phyloP scores from a whole-genome alignment of 2,329 filamentous ascomycete genomes.

The Macroventuria anomochaeta region DNA sequence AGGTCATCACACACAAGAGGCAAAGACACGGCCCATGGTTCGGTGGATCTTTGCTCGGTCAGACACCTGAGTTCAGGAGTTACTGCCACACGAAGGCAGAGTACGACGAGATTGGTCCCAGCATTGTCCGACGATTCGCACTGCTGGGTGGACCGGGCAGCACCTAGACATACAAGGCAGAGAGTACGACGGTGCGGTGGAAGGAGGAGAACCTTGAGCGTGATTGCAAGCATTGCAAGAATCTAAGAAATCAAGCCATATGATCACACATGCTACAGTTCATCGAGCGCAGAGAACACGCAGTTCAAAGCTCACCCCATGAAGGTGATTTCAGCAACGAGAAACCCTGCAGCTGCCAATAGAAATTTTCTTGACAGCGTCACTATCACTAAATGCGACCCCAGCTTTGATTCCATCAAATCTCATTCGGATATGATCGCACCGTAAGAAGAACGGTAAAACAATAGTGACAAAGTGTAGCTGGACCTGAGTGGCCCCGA shows the following conservation, averaged over 20 bases:
- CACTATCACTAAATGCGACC: no score
- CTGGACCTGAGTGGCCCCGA: no score
- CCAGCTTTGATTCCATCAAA: no score
- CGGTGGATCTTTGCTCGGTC: slow-evolving; percentile 91
- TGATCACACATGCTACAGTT: no score
- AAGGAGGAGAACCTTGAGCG: slow-evolving; percentile 18
- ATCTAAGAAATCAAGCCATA: slow-evolving; percentile 18
- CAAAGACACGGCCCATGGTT: slow-evolving; percentile 99
- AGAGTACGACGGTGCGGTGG: background rate
- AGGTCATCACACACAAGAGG: slow-evolving; percentile 96
- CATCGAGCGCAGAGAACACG: no score
- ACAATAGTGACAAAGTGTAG: no score
- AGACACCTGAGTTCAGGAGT: slow-evolving; percentile 97
- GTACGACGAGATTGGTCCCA: slow-evolving; percentile 94
- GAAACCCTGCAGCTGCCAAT: no score
- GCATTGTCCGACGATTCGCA: slow-evolving; percentile 93
- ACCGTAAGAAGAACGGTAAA: no score
- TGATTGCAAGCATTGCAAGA: slow-evolving; percentile 26
- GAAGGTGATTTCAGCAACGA: no score
- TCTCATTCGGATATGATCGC: no score
- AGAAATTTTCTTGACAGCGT: no score
- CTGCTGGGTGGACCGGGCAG: slow-evolving; percentile 90
- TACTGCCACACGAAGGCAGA: slow-evolving; percentile 83
- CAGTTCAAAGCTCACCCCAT: no score
- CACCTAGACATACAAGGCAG: slow-evolving; percentile 56